Evolutionary conservation across 495 filamentous ascomycete species (phyloP).

Genomic region (Penicillium paxilli): DNA sequence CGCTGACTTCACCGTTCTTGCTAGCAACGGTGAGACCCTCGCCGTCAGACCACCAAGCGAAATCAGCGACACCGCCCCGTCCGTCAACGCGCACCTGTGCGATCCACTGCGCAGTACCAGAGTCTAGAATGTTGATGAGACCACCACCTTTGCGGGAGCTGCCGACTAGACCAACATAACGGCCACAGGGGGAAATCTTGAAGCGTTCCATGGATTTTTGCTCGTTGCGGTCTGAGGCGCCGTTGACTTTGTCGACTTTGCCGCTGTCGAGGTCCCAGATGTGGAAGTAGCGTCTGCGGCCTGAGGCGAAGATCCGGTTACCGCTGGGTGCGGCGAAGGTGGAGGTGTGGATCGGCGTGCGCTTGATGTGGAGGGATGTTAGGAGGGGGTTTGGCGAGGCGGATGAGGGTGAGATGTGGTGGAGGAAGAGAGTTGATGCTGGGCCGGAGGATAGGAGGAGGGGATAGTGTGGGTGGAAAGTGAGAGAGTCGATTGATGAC

Average conservation of each 20-base stretch:
- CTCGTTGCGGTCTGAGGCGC: slow-evolving; percentile 65
- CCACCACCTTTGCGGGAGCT: slow-evolving; percentile 80
- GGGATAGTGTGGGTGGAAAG: slow-evolving; percentile 85
- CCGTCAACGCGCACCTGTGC: slow-evolving; percentile 80
- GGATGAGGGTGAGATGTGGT: slow-evolving; percentile 78
- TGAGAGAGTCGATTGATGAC: slow-evolving; percentile 79
- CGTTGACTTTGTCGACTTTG: slow-evolving; percentile 79
- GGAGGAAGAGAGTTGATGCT: slow-evolving; percentile 79
- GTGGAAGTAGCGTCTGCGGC: slow-evolving; percentile 88
- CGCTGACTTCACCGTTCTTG: slow-evolving; percentile 89
- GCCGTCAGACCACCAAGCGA: slow-evolving; percentile 87
- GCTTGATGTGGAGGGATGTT: slow-evolving; percentile 82
- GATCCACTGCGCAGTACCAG: slow-evolving; percentile 84
- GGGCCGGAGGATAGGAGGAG: slow-evolving; percentile 86
- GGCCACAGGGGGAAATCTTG: slow-evolving; percentile 80
- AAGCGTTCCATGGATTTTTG: slow-evolving; percentile 91
- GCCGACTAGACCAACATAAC: slow-evolving; percentile 78
- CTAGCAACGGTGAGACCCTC: slow-evolving; percentile 73
- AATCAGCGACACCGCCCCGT: slow-evolving; percentile 79
- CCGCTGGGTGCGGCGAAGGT: slow-evolving; percentile 60
- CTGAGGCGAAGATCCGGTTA: slow-evolving; percentile 73
- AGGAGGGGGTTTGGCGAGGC: slow-evolving; percentile 80
- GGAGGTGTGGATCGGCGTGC: slow-evolving; percentile 77
- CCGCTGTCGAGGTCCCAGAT: slow-evolving; percentile 86
- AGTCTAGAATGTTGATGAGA: slow-evolving; percentile 80